Conservation (phyloP, 2,329 filamentous ascomycete species). For the Blastomyces emzantsi region DNA sequence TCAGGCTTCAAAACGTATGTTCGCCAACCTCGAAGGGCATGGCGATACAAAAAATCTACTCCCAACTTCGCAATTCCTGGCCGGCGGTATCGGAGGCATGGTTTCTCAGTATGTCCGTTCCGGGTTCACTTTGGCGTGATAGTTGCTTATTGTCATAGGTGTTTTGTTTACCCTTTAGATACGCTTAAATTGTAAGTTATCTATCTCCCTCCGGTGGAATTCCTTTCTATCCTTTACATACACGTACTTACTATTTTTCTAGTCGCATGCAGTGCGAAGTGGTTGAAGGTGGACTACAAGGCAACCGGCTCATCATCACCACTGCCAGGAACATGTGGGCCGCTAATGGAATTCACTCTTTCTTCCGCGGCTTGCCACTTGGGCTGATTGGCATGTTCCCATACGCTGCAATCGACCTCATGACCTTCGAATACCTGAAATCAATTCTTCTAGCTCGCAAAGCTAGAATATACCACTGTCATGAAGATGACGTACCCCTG, state of each 20-base stretch:
- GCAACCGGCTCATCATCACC: slow-evolving; percentile 70
- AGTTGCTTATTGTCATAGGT: slow-evolving; percentile 39
- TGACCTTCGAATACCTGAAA: slow-evolving; percentile 91
- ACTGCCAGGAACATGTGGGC: slow-evolving; percentile 83
- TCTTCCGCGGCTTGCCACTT: slow-evolving; percentile 89
- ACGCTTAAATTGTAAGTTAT: slow-evolving; percentile 50
- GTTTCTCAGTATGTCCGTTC: slow-evolving; percentile 63
- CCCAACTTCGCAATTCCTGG: slow-evolving; percentile 77
- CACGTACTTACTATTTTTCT: slow-evolving; percentile 13
- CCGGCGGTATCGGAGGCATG: slow-evolving; percentile 87
- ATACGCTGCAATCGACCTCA: slow-evolving; percentile 93
- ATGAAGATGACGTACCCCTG: slow-evolving; percentile 73
- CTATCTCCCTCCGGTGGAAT: slow-evolving; percentile 2
- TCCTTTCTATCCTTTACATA: slow-evolving; percentile 8
- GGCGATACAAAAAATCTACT: slow-evolving; percentile 70
- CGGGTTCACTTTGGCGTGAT: neutral
- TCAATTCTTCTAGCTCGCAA: slow-evolving; percentile 60
- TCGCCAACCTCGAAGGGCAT: slow-evolving; percentile 82
- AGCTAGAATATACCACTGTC: slow-evolving; percentile 57
- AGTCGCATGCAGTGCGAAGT: slow-evolving; percentile 89
- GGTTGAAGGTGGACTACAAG: slow-evolving; percentile 72
- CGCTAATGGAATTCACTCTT: slow-evolving; percentile 62
- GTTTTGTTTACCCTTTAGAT: slow-evolving; percentile 90
- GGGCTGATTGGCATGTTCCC: slow-evolving; percentile 95
- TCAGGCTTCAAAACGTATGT: slow-evolving; percentile 72